phyloP scores from a whole-genome alignment of 306 rosid genomes.

The Nissolia schottii region DNA sequence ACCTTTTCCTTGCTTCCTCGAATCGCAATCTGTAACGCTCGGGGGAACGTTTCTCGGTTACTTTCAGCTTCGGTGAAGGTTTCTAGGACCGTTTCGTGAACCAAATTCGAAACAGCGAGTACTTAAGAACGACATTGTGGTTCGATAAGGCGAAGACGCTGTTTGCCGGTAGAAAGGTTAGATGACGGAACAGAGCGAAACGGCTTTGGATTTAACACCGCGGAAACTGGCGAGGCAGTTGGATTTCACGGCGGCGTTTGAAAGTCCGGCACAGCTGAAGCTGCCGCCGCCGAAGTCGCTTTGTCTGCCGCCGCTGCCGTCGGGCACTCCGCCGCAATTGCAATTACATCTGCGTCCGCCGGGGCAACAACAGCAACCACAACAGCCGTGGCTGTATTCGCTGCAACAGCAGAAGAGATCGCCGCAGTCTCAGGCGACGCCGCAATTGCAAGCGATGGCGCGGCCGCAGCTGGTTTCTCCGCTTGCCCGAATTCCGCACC shows the following conservation, averaged over 20 bases:
- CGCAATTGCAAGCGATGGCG: constrained; percentile 19
- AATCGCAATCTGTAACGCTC: constrained; percentile 24
- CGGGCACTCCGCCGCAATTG: constrained; percentile 11
- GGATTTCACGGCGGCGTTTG: constrained; percentile 40
- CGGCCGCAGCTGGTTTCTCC: constrained; percentile 29
- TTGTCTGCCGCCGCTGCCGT: background rate
- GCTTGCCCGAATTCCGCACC: constrained; percentile 38
- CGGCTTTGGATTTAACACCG: constrained; percentile 32
- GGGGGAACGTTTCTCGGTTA: background rate
- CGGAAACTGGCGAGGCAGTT: constrained; percentile 56
- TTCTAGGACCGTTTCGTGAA: background rate
- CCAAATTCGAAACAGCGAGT: constrained; percentile 26
- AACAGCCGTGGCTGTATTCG: constrained; percentile 17
- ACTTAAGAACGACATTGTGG: constrained; percentile 11
- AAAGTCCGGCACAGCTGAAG: background rate
- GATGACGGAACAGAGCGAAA: constrained; percentile 62
- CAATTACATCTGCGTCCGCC: constrained; percentile 17
- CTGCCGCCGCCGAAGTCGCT: background rate
- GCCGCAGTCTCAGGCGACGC: constrained; percentile 15
- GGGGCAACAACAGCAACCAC: background rate
- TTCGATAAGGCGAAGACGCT: background rate
- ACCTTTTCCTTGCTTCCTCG: background rate
- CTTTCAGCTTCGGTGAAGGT: background rate
- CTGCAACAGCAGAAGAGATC: constrained; percentile 14
- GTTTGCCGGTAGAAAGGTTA: background rate